Percentiles rank a stretch among this genome's conserved stretches.
These are phyloP conservation scores for Clarkia xantiana DNA, from an alignment of 345 rosid species.

Conservation along the genomic window DNA sequence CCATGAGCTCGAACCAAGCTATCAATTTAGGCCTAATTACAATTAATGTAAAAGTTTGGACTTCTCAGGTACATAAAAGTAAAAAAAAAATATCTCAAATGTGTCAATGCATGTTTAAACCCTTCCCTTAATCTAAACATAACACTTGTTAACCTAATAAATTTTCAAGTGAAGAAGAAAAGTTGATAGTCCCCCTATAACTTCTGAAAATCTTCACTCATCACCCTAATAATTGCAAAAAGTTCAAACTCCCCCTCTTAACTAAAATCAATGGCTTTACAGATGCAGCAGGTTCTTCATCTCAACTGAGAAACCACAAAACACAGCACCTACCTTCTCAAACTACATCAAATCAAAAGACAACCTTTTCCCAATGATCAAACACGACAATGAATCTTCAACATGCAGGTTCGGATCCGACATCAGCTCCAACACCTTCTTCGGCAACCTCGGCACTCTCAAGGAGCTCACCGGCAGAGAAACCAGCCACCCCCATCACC, in stretches of 20 bases:
- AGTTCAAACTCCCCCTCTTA: not conserved
- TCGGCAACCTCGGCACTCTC: slow-evolving; percentile 27
- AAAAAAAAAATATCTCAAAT: too few relatives aligned
- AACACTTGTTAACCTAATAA: too few relatives aligned
- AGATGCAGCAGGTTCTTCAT: slow-evolving; percentile 27
- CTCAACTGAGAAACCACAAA: slow-evolving; percentile 17
- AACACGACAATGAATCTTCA: slow-evolving; percentile 7
- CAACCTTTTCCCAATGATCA: slow-evolving; percentile 19
- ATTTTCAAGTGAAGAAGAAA: too few relatives aligned
- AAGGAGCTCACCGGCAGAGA: slow-evolving; percentile 20
- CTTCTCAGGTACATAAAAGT: too few relatives aligned
- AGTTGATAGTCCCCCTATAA: too few relatives aligned
- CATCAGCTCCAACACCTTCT: slow-evolving; percentile 13
- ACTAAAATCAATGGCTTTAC: not conserved
- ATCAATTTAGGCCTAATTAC: too few relatives aligned
- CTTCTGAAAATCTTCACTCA: too few relatives aligned
- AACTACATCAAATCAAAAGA: slow-evolving; percentile 22
- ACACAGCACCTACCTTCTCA: slow-evolving; percentile 17
- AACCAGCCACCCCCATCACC: slow-evolving; percentile 27
- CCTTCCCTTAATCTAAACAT: too few relatives aligned
- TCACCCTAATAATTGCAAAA: too few relatives aligned
- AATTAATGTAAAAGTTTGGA: too few relatives aligned
- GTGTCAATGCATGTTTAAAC: too few relatives aligned
- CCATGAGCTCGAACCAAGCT: too few relatives aligned
- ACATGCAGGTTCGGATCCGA: not conserved